Base-by-base conservation (phyloP, 345 rosid species). In the Brassica rapa region DNA sequence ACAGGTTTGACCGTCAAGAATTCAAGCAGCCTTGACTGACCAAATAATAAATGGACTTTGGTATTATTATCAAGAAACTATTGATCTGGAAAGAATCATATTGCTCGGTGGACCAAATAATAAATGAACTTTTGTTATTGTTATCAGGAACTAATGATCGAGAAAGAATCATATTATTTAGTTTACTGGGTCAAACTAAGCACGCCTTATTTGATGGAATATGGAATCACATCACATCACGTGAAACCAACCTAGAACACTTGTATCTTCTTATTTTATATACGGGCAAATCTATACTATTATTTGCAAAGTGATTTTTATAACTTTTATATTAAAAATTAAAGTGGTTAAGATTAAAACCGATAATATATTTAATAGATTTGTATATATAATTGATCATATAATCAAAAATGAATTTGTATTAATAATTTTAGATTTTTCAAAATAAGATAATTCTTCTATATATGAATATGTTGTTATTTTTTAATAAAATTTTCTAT, bases 1-100 rank as follows among this genome's bases (percentile, higher is more conserved):
- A 74, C 75, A 27, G 61, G 72, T 75, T 74, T 80, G 83, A 80
- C 79, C 64, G 76, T 23, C 57, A 23, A 51, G 10, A 1, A n/a
- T 63, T 74, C 76, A 57, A 74, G 83, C 83, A 80, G 83, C 76
- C 83, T 70, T 75, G 80, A 70, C 76, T 68, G 83, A 80, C 83
- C 76, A 80, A 64, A n/a, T 70, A 53, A 37, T 56, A 63, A 25
- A 70, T 80, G 65, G 53, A 53, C 6, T 49, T 73, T 68, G 61
- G 70, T 73, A 3, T 73, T 68, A 75, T 69, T 64, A 55, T 69
- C 76, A 19, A 69, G 27, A 33, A 10, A 8, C 49, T 62, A 68
- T 39, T 67, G 15, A 68, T 78, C 62, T 72, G 14, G 27, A 71
- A 65, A 65, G 21, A 56, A 41, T 15, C 55, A 63, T 61, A 23